A percentile compares a stretch with the other conserved stretches of the same genome.
Conservation (phyloP, 495 filamentous ascomycete genomes). For the Hapsidospora chrysogenum region DNA sequence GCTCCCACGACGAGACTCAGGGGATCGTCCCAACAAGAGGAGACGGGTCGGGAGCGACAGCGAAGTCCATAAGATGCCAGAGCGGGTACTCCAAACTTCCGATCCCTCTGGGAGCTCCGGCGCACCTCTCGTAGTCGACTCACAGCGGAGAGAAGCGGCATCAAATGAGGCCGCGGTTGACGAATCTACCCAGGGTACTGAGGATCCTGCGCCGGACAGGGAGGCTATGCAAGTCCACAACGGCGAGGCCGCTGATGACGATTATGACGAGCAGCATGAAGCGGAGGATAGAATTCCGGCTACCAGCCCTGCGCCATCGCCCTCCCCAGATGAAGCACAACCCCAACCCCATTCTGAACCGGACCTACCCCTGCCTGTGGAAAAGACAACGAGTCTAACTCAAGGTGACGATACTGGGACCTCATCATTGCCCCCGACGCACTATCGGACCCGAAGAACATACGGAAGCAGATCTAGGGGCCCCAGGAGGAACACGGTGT, state of each 20-base stretch:
- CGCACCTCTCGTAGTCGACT: neutral
- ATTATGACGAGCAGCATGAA: too few relatives aligned
- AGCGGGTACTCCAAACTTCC: too few relatives aligned
- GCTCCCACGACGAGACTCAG: neutral
- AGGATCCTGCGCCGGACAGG: too few relatives aligned
- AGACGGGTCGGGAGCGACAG: neutral
- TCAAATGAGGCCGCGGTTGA: too few relatives aligned
- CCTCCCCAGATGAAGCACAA: neutral
- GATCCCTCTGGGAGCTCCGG: neutral
- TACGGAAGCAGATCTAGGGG: neutral
- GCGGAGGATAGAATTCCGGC: conserved; percentile 1
- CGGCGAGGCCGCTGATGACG: too few relatives aligned
- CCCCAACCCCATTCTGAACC: too few relatives aligned
- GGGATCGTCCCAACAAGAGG: neutral
- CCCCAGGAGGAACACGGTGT: neutral
- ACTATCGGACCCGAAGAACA: neutral
- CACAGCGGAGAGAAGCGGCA: neutral
- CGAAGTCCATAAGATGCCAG: too few relatives aligned
- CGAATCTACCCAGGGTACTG: too few relatives aligned
- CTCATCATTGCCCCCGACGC: neutral
- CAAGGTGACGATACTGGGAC: too few relatives aligned
- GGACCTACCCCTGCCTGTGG: neutral
- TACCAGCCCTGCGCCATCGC: conserved; percentile 1
- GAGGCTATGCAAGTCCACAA: too few relatives aligned
- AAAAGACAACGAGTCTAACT: too few relatives aligned